Percentiles rank a stretch among this genome's conserved stretches.
Evolutionary conservation across 345 rosid species (phyloP).

Genomic region (Xanthoceras sorbifolium): DNA sequence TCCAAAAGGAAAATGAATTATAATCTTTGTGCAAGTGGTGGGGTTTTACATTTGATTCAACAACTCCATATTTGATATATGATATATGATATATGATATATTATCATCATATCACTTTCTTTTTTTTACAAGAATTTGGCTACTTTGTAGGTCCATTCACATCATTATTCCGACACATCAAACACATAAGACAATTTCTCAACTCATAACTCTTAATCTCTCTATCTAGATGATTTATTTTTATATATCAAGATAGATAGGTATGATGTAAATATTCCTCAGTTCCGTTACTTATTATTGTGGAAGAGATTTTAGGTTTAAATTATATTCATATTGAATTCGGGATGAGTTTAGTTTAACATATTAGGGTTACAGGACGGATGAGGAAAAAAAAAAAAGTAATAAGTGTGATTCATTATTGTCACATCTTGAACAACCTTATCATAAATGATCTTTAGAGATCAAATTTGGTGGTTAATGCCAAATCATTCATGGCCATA

Average conservation of each 20-base stretch:
- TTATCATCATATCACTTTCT: not conserved
- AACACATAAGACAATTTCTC: constrained; percentile 28
- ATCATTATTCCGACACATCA: constrained; percentile 52
- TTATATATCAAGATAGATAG: too few relatives aligned
- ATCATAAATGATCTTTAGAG: not conserved
- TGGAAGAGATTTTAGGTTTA: not conserved
- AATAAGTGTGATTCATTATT: not conserved
- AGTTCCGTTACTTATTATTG: too few relatives aligned
- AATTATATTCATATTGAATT: not conserved
- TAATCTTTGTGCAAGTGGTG: constrained; percentile 29
- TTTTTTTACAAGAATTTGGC: not conserved
- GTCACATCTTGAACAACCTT: not conserved
- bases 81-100: not conserved
- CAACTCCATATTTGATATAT: not conserved
- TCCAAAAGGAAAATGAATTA: constrained; percentile 17
- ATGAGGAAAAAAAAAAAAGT: too few relatives aligned
- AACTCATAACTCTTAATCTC: constrained; percentile 14
- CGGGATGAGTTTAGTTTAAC: not conserved
- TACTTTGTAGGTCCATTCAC: constrained; percentile 42
- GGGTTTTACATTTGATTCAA: constrained; percentile 26
- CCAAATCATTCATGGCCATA: not conserved
- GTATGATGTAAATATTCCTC: too few relatives aligned
- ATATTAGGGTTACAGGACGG: too few relatives aligned
- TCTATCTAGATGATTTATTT: not conserved
- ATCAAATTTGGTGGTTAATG: not conserved